These are phyloP conservation scores for Leishmania tarentolae DNA, from an alignment of 208 protist species.

Conservation along the genomic window DNA sequence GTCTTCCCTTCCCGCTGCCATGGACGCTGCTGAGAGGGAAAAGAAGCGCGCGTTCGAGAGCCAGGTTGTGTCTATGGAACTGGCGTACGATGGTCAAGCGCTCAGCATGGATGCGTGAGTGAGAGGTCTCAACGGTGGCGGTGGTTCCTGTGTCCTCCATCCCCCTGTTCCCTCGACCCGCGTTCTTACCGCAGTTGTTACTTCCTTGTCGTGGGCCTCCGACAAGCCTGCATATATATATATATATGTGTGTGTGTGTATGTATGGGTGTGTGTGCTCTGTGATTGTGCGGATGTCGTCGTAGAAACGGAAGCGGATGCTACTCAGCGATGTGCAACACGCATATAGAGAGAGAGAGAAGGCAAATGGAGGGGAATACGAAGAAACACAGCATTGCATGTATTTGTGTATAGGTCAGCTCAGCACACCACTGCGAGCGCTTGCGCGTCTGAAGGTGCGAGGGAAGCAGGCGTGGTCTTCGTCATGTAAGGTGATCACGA, in stretches of 20 bases:
- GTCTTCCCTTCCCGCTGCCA: not conserved
- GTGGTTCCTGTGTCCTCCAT: not conserved
- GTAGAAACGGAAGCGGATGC: not conserved
- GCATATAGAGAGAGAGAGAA: not conserved
- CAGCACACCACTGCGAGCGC: not conserved
- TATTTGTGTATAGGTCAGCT: not conserved
- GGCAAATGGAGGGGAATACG: no score
- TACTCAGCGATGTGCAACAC: not conserved
- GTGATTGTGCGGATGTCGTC: not conserved
- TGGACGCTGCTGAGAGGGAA: not conserved
- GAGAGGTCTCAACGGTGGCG: not conserved
- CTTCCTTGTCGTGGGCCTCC: not conserved
- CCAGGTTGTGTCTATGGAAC: slow-evolving; percentile 52
- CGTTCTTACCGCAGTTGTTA: not conserved
- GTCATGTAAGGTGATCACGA: not conserved
- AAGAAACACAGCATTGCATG: no score
- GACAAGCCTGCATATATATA: not conserved
- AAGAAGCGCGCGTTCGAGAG: slow-evolving; percentile 14
- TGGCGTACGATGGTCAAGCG: slow-evolving; percentile 73
- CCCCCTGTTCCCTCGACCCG: not conserved
- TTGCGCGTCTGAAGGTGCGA: not conserved
- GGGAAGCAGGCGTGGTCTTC: not conserved
- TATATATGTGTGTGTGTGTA: not conserved
- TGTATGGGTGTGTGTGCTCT: not conserved
- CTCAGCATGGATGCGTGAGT: slow-evolving; percentile 45